Evolutionary conservation across 1,139 yeast genomes (phyloP), one percentile per base, ranked within the genome.

Genomic region (Debaryomyces nepalensis): DNA sequence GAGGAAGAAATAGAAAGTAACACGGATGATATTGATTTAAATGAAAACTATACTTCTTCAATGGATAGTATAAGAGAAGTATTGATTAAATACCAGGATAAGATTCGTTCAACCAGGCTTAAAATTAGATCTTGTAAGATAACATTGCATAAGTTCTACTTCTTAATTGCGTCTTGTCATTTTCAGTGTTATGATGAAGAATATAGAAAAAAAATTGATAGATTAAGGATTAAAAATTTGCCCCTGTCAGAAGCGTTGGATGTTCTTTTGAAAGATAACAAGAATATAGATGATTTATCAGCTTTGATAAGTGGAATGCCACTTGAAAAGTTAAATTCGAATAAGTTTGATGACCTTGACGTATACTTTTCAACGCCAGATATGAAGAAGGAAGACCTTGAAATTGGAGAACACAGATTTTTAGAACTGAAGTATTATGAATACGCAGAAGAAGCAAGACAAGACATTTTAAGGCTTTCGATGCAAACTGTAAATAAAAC

Each of bases 111-210:
- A 2, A 48, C 54, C 1, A 61, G 63, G 39, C 40, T 58, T 5
- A 61, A 70, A 40, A 52, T 75, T n/a, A 62, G 81, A 43, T 54
- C 63, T 11, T 81, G 86, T 79, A 58, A 73, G 39, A 86, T 89
- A 39, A 58, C 80, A 10, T 64, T 87, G 16, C 97, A 91, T 59
- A 82, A 90, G 42, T 77, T 85, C 38, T 84, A 79, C 55, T 91
- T 90, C 57, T 79, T 89, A 49, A 68, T 87, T 30, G 99, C 90
- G 0, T 85, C 96, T 0, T 84, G 90, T 0, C 82, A 87, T 58
- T 91, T 80, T 53, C 90, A 86, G 54, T 61, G 73, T 31, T 73
- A 80, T 50, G 74, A 77, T 48, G 69, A 68, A 10, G 79, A 73
- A 57, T 70, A 69, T 38, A 58, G 54, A 31, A 44, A 52, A 7